These are phyloP conservation scores for Clonostachys solani DNA, from an alignment of 2,329 filamentous ascomycete genomes.

Conservation along the genomic window DNA sequence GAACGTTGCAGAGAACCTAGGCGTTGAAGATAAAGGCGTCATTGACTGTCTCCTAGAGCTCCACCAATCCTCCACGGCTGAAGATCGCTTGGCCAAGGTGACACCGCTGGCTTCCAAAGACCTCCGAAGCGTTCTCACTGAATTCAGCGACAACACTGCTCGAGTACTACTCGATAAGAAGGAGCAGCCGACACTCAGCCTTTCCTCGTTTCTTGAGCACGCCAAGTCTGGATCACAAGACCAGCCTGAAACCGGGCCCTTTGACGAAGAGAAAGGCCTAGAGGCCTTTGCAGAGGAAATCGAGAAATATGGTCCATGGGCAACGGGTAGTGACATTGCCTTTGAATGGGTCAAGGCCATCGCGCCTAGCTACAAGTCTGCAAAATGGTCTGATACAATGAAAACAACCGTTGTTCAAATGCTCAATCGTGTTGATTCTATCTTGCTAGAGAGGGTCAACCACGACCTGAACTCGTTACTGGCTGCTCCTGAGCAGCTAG, in stretches of 20 bases:
- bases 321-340: slow-evolving; percentile 51
- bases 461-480: slow-evolving; percentile 30
- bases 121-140: slow-evolving; percentile 40
- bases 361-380: slow-evolving; percentile 44
- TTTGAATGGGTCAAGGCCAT: slow-evolving; percentile 54
- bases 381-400: slow-evolving; percentile 53
- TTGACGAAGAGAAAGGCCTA: slow-evolving; percentile 50
- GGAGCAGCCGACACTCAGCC: slow-evolving; percentile 44
- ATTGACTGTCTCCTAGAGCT: slow-evolving; percentile 42
- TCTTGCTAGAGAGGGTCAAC: slow-evolving; percentile 41
- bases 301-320: slow-evolving; percentile 37
- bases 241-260: slow-evolving; percentile 36
- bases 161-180: slow-evolving; percentile 49
- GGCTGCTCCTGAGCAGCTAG: slow-evolving; percentile 15
- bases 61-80: slow-evolving; percentile 45
- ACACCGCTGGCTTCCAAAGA: slow-evolving; percentile 41
- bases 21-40: slow-evolving; percentile 43
- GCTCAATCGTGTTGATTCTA: slow-evolving; percentile 47
- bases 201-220: slow-evolving; percentile 61
- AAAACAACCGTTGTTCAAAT: slow-evolving; percentile 54
- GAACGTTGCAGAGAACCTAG: slow-evolving; percentile 50
- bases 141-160: slow-evolving; percentile 49
- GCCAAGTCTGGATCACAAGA: slow-evolving; percentile 52
- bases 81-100: slow-evolving; percentile 45
- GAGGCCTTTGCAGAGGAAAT: slow-evolving; percentile 43